Evolutionary conservation across 768 basidiomycete species (phyloP).

Genomic region (Russula abietina): DNA sequence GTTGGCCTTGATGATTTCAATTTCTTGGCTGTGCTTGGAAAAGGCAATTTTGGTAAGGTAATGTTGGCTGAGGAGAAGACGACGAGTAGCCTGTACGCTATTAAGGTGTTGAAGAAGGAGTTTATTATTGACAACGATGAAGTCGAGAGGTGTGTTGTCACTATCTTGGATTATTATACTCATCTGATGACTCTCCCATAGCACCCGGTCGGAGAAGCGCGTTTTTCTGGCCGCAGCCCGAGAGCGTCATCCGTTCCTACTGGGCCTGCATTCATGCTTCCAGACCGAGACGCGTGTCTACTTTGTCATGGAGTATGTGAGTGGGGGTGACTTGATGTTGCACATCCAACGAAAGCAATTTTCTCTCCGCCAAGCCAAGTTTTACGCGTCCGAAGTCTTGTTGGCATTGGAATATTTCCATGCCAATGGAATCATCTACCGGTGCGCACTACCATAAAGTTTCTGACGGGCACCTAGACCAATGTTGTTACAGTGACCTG

Average conservation of each 20-base stretch:
- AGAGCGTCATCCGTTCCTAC: constrained; percentile 95
- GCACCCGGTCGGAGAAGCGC: constrained; percentile 97
- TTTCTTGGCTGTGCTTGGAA: constrained; percentile 95
- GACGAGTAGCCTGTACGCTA: constrained; percentile 84
- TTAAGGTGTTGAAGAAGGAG: constrained; percentile 99
- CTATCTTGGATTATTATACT: not conserved
- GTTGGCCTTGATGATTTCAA: constrained; percentile 98
- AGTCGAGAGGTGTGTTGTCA: constrained; percentile 77
- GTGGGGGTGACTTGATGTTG: constrained; percentile 97
- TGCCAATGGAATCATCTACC: constrained; percentile 96
- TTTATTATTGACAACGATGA: constrained; percentile 99
- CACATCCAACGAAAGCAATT: constrained; percentile 99
- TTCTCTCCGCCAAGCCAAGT: constrained; percentile 96
- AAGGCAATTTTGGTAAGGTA: constrained; percentile 99
- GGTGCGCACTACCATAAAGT: constrained; percentile 43
- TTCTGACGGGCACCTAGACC: not conserved
- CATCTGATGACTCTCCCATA: constrained; percentile 31
- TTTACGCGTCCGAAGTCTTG: constrained; percentile 95
- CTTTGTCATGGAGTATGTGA: constrained; percentile 99
- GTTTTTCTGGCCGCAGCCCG: constrained; percentile 96
- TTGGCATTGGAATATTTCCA: constrained; percentile 98
- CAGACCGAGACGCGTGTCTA: constrained; percentile 99
- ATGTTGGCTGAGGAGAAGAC: constrained; percentile 99
- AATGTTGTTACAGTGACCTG: constrained; percentile 60
- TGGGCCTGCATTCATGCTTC: constrained; percentile 97